phyloP scores from a whole-genome alignment of 495 filamentous ascomycete species.

The Neurospora sp. region DNA sequence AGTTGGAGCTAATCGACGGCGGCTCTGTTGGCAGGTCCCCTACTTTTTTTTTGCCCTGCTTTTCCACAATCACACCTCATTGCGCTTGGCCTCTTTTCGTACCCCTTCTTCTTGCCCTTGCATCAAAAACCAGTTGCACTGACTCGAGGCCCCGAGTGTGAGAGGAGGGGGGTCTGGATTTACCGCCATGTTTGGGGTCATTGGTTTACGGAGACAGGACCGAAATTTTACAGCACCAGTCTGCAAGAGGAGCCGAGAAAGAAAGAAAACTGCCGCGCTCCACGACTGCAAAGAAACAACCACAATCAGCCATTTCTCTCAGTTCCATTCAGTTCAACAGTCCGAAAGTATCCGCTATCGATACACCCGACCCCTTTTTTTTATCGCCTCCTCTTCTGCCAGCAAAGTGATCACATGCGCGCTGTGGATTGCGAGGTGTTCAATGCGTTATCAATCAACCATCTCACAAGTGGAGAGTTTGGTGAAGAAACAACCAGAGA shows the following conservation, averaged over 20 bases:
- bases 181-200: neutral
- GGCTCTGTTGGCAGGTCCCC: neutral
- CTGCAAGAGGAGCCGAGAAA: neutral
- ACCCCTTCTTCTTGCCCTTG: neutral
- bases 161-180: neutral
- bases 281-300: neutral
- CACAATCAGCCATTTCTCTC: neutral
- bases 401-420: neutral
- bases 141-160: neutral
- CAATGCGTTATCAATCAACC: neutral
- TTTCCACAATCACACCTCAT: neutral
- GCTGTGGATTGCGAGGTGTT: neutral
- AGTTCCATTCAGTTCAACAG: neutral
- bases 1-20: neutral
- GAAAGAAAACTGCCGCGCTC: neutral
- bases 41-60: neutral
- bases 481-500: neutral
- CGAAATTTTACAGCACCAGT: neutral
- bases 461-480: neutral
- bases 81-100: neutral
- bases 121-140: neutral
- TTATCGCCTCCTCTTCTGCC: neutral
- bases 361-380: neutral
- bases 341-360: neutral
- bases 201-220: neutral